Base-by-base conservation (phyloP, 140 eudicot genomes). In the Senecio squalidus region DNA sequence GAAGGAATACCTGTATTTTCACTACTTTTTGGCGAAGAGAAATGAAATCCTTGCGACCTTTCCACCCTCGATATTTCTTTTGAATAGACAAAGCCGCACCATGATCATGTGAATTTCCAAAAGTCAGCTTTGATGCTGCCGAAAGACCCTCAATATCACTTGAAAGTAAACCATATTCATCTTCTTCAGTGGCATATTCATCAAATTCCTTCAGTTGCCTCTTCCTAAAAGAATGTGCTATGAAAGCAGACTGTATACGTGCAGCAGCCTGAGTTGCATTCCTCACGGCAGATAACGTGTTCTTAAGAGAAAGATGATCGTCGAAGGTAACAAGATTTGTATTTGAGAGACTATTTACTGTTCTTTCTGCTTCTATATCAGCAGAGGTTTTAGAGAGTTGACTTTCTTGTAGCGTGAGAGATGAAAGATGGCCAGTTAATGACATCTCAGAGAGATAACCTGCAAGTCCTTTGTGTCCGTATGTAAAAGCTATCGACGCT, bases 221-320 rank as follows among this genome's bases (percentile, higher is more conserved):
- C 5, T 53, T n/a, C n/a, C n/a, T n/a, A n/a, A n/a, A n/a, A n/a
- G n/a, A n/a, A n/a, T n/a, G n/a, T n/a, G n/a, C n/a, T n/a, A n/a
- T n/a, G n/a, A n/a, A n/a, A n/a, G n/a, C n/a, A n/a, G n/a, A n/a
- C n/a, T n/a, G n/a, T n/a, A n/a, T n/a, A n/a, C 59, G 22, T 53
- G 59, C 34, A 53, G 59, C 59, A n/a, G 59, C 40, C 24, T 26
- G 58, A 3, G 58, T 15, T 24, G 36, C 59, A 28, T 53, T 53
- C 24, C 40, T 53, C 28, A 27, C 59, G 6, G 59, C 59, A 53
- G 59, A 23, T 2, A 53, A 27, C 23, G 59, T 33, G 16, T 53
- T n/a, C 13, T 53, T 53, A 10, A 53, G 28, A 16, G 26, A 54
- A 33, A 29, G 13, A 18, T 27, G 43, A 54, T 54, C 24, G 29